Evolutionary conservation across 2,329 filamentous ascomycete genomes (phyloP).

Genomic region (Incumbomyces delicatus): DNA sequence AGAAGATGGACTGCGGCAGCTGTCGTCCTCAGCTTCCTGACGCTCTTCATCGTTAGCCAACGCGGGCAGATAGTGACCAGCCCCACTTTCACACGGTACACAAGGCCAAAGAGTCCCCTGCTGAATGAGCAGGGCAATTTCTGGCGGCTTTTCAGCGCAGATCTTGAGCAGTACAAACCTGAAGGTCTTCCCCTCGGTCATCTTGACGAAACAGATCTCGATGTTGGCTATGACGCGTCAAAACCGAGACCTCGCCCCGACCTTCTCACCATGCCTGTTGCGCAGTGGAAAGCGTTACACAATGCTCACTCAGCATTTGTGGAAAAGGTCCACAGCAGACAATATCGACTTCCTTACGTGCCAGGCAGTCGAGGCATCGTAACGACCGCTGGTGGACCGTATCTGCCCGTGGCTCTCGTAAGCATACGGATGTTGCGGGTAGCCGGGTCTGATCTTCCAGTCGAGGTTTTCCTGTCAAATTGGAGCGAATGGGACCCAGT

Average conservation of each 20-base stretch:
- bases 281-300: conserved; percentile 26
- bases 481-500: conserved; percentile 28
- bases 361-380: conserved; percentile 34
- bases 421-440: conserved; percentile 33
- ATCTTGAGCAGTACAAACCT: conserved; percentile 26
- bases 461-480: conserved; percentile 34
- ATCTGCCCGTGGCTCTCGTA: conserved; percentile 31
- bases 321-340: conserved; percentile 21
- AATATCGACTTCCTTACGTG: conserved; percentile 26
- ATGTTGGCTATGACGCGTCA: conserved; percentile 22
- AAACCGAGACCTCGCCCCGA: conserved; percentile 25
- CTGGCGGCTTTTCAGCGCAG: conserved; percentile 27
- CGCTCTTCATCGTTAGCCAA: background rate
- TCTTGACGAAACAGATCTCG: conserved; percentile 20
- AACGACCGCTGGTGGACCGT: conserved; percentile 29
- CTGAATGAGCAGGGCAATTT: conserved; percentile 16
- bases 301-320: conserved; percentile 28
- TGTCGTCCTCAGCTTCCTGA: background rate
- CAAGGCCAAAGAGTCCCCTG: background rate
- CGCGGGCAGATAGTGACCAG: background rate
- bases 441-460: conserved; percentile 30
- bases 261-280: conserved; percentile 22
- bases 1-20: too few relatives aligned
- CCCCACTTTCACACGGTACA: background rate
- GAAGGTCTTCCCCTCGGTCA: conserved; percentile 23